Percentiles rank a stretch among this genome's conserved stretches.
Evolutionary conservation across 2,329 filamentous ascomycete species (phyloP).

Genomic region (Fusarium verrucosum): DNA sequence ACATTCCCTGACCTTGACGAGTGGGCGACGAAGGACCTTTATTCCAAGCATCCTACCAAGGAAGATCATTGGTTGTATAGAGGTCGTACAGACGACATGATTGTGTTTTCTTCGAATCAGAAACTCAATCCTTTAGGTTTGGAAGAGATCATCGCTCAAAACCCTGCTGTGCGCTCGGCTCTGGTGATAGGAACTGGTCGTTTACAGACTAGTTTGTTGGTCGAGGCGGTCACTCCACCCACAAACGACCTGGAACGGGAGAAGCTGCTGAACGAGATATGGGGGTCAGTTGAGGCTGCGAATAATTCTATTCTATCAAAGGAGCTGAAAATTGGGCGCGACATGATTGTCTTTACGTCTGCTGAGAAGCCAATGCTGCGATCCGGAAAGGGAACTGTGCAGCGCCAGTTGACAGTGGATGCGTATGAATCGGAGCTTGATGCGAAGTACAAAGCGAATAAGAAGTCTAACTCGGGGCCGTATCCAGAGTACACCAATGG

Average conservation of each 20-base stretch:
- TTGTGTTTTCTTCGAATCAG: conserved; percentile 54
- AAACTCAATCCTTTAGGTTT: conserved; percentile 55
- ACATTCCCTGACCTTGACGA: conserved; percentile 54
- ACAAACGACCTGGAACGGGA: conserved; percentile 14
- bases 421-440: conserved; percentile 18
- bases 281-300: conserved; percentile 53
- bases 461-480: not conserved
- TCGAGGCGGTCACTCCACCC: conserved; percentile 29
- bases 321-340: conserved; percentile 54
- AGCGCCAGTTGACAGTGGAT: conserved; percentile 37
- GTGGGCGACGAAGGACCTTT: conserved; percentile 58
- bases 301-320: conserved; percentile 53
- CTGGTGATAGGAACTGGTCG: conserved; percentile 49
- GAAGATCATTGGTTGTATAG: conserved; percentile 48
- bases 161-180: conserved; percentile 45
- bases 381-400: conserved; percentile 57
- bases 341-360: conserved; percentile 52
- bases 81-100: conserved; percentile 53
- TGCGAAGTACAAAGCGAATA: not conserved
- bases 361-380: conserved; percentile 55
- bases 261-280: conserved; percentile 52
- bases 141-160: conserved; percentile 46
- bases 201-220: conserved; percentile 40
- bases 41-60: conserved; percentile 49
- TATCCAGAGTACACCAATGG: not conserved